Base-by-base conservation (phyloP, 768 basidiomycete genomes). In the Russula ochroleuca region DNA sequence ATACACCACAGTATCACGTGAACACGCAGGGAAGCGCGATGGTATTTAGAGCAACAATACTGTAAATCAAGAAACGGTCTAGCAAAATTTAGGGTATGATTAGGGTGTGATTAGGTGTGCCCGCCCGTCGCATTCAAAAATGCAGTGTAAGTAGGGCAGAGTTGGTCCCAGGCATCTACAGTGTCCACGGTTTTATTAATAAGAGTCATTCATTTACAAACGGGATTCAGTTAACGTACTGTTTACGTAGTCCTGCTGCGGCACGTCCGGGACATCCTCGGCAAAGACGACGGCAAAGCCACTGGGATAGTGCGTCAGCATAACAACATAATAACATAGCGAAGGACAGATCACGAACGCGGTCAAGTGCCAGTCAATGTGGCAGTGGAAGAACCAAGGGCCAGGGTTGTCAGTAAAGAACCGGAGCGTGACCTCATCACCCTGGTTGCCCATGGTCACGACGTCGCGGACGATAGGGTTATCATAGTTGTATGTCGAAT, bases 321-420 rank as follows among this genome's bases (percentile, higher is more conserved):
- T 37, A 9, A 55, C 14, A 28, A 70, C 56, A 72, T 69, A 47
- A 72, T 63, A 61, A 72, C 73, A 79, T 83, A 84, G 25, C 81
- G 81, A 17, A 85, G 85, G 21, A 85, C 77, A 73, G 87, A 88
- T 71, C 88, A 83, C 1, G 86, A 83, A 23, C 71, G 60, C 57
- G 23, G 11, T 53, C 25, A 73, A 61, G 53, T 73, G 72, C 72
- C 72, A 73, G 38, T 67, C 69, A 25, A 73, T 72, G 51, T 74
- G 73, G 56, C 73, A 74, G 40, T 74, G 73, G 56, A 74, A 58
- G 59, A 70, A 68, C 71, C 69, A 71, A 28, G 68, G 64, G 1
- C 73, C 73, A 13, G 73, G 69, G 40, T 72, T 72, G 61, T 73
- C 73, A 1, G 72, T 73, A 8, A 66, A 57, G 56, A 74, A 73